phyloP scores from a whole-genome alignment of 345 rosid genomes.

The Ceriops decandra region DNA sequence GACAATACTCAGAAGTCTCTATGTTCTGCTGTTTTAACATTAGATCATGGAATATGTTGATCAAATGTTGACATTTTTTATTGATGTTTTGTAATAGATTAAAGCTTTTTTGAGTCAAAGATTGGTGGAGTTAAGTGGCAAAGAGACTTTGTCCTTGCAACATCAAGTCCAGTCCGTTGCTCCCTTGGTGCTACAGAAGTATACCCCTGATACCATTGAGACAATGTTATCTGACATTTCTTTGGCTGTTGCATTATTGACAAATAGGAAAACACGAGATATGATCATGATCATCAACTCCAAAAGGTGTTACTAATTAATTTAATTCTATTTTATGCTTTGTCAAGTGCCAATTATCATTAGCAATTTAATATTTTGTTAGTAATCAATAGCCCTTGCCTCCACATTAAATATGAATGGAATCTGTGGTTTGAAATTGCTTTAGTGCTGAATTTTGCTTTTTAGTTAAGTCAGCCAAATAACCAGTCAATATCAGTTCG shows the following conservation, averaged over 20 bases:
- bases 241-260: slow-evolving; percentile 62
- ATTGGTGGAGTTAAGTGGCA: slow-evolving; percentile 61
- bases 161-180: slow-evolving; percentile 92
- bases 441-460: neutral
- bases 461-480: neutral
- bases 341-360: neutral
- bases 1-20: neutral
- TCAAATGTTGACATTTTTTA: slow-evolving; percentile 9
- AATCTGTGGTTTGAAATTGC: neutral
- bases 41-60: neutral
- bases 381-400: too few relatives aligned
- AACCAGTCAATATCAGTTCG: too few relatives aligned
- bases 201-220: slow-evolving; percentile 70
- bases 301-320: slow-evolving; percentile 53
- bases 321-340: slow-evolving; percentile 12
- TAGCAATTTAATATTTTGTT: neutral
- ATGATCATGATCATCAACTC: slow-evolving; percentile 92
- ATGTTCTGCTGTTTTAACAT: neutral
- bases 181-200: slow-evolving; percentile 87
- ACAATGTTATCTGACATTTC: slow-evolving; percentile 63
- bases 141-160: slow-evolving; percentile 77
- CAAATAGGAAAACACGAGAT: slow-evolving; percentile 80
- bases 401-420: neutral
- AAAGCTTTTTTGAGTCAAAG: slow-evolving; percentile 85
- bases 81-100: slow-evolving; percentile 40